Evolutionary conservation across 2,329 filamentous ascomycete species (phyloP).

Genomic region (Fusarium luffae): DNA sequence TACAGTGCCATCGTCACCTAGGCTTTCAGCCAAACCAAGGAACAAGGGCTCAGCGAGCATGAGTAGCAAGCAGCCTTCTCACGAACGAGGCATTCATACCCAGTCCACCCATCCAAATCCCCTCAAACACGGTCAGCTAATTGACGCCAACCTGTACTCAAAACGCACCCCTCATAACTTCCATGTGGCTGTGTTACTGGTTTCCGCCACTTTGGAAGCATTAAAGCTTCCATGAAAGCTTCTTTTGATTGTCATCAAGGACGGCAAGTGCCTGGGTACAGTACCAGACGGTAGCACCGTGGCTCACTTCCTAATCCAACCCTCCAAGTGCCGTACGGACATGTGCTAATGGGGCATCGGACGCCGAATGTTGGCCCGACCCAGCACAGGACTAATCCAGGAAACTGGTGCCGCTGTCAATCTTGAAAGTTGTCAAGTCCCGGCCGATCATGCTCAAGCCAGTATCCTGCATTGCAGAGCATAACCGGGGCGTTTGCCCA

Average conservation of each 20-base stretch:
- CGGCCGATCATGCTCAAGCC: conserved; percentile 24
- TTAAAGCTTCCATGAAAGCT: conserved; percentile 28
- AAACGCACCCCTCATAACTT: not conserved
- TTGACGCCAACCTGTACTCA: not conserved
- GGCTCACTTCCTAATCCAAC: not conserved
- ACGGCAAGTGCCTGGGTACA: not conserved
- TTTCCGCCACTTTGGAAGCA: conserved; percentile 14
- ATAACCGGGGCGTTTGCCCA: conserved; percentile 6
- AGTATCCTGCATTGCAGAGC: conserved; percentile 4
- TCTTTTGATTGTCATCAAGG: not conserved
- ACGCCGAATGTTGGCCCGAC: conserved; percentile 30
- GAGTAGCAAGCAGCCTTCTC: not conserved
- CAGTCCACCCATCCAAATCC: not conserved
- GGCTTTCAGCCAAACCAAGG: conserved; percentile 1
- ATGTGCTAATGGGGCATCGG: conserved; percentile 9
- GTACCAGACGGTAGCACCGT: not conserved
- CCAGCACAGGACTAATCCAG: conserved; percentile 19
- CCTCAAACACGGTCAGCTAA: not conserved
- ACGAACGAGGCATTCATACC: not conserved
- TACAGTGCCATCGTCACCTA: not conserved
- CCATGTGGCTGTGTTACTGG: conserved; percentile 6
- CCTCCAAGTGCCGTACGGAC: conserved; percentile 3
- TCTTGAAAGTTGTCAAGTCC: conserved; percentile 27
- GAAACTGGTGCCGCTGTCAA: conserved; percentile 25
- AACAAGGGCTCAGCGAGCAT: conserved; percentile 5